These are phyloP conservation scores for Wakefieldia striispora DNA, from an alignment of 768 basidiomycete species.

Conservation along the genomic window DNA sequence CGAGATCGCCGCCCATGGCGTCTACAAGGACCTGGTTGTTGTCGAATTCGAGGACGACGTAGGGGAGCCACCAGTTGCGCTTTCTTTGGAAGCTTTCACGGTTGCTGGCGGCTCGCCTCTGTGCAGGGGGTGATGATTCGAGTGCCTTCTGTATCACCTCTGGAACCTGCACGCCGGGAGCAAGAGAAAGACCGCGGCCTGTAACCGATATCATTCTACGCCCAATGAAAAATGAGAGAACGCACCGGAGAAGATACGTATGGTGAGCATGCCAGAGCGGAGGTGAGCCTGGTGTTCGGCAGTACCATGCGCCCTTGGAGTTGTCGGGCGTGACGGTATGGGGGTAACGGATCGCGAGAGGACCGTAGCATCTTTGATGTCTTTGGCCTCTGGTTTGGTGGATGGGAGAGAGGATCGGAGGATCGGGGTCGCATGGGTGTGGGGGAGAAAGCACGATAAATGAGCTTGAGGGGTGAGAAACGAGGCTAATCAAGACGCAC, in stretches of 20 bases:
- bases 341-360: constrained; percentile 79
- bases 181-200: constrained; percentile 81
- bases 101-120: constrained; percentile 62
- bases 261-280: constrained; percentile 89
- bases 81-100: constrained; percentile 91
- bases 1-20: constrained; percentile 91
- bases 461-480: no score
- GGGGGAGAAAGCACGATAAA: no score
- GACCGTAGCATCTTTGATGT: constrained; percentile 65
- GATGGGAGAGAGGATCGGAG: constrained; percentile 3
- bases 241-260: constrained; percentile 91
- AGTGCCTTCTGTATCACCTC: constrained; percentile 83
- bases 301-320: constrained; percentile 58
- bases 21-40: constrained; percentile 97
- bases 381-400: constrained; percentile 55
- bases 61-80: constrained; percentile 94
- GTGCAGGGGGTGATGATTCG: constrained; percentile 52
- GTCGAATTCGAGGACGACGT: constrained; percentile 96
- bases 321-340: constrained; percentile 77
- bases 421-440: constrained; percentile 6
- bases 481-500: constrained; percentile 11
- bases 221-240: constrained; percentile 16
- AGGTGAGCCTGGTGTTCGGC: constrained; percentile 54
- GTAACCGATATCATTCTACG: background rate
- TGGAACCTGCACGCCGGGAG: constrained; percentile 77